Evolutionary conservation across 768 basidiomycete genomes (phyloP).

Genomic region (Psilocybe cyanescens): DNA sequence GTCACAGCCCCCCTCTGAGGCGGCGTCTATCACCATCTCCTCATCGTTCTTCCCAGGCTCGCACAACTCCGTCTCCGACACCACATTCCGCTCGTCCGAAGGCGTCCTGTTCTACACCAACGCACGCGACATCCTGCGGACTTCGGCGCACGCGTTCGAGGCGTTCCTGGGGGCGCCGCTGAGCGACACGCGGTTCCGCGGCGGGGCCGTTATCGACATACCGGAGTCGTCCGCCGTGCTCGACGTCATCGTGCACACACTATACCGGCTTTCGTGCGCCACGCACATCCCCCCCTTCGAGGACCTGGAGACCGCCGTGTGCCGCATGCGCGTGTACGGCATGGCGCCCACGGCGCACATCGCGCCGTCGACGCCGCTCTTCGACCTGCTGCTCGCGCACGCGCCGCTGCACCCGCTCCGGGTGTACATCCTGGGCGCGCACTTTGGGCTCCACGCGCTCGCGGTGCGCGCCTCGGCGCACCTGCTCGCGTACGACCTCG

Average conservation of each 20-base stretch:
- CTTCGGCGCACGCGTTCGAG: conserved; percentile 19
- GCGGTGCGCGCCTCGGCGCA: conserved; percentile 25
- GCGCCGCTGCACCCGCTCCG: conserved; percentile 20
- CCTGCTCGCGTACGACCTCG: conserved; percentile 28
- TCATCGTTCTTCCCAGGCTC: conserved; percentile 30
- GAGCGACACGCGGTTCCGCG: conserved; percentile 8
- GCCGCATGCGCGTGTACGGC: conserved; percentile 24
- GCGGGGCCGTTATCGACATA: conserved; percentile 19
- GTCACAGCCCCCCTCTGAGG: too few species aligned
- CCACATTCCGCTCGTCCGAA: conserved; percentile 29
- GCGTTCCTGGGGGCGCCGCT: conserved; percentile 18
- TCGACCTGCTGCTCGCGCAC: conserved; percentile 24
- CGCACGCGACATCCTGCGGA: conserved; percentile 15
- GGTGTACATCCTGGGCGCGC: conserved; percentile 27
- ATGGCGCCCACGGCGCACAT: conserved; percentile 16
- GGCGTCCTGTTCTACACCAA: conserved; percentile 32
- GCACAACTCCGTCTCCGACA: conserved; percentile 23
- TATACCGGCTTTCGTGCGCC: conserved; percentile 24
- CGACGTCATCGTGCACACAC: conserved; percentile 25
- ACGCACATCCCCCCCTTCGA: conserved; percentile 22
- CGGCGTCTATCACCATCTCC: conserved; percentile 14
- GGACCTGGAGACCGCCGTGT: conserved; percentile 21
- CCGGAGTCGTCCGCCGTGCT: conserved; percentile 25
- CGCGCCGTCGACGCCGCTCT: conserved; percentile 12
- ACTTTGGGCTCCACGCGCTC: conserved; percentile 20